Evolutionary conservation across 192 early-diverging fungal genomes (phyloP).

Genomic region (Piromyces sp.): DNA sequence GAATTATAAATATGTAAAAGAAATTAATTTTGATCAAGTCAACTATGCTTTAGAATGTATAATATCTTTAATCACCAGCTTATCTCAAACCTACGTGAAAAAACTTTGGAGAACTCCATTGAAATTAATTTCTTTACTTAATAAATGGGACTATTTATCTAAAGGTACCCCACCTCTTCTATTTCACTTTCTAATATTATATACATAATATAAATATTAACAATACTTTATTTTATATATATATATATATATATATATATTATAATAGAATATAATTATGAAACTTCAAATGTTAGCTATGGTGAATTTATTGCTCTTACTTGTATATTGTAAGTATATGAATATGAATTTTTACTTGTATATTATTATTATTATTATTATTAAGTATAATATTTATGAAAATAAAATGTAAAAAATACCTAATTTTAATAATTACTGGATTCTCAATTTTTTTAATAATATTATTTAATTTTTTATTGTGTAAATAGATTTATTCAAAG

Average conservation of each 20-base stretch:
- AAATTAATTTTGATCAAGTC: slow-evolving; percentile 49
- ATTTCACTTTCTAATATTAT: no score
- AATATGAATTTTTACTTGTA: no score
- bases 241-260: not conserved
- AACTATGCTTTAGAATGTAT: slow-evolving; percentile 46
- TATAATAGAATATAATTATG: not conserved
- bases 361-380: no score
- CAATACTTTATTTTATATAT: not conserved
- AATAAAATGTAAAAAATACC: no score
- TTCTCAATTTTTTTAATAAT: no score
- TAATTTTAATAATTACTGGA: no score
- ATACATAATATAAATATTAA: no score
- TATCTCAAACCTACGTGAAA: not conserved
- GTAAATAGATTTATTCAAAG: not conserved
- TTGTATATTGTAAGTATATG: not conserved
- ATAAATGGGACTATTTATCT: not conserved
- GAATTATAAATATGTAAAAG: slow-evolving; percentile 27
- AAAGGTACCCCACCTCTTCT: no score
- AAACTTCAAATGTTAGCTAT: not conserved
- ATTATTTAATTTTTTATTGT: no score
- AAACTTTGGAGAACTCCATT: not conserved
- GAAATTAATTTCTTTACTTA: not conserved
- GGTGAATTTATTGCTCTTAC: not conserved
- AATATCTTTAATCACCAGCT: slow-evolving; percentile 6
- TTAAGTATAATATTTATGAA: no score